Conservation (phyloP, 805 yeast genomes). For the Ogataea polymorpha region DNA sequence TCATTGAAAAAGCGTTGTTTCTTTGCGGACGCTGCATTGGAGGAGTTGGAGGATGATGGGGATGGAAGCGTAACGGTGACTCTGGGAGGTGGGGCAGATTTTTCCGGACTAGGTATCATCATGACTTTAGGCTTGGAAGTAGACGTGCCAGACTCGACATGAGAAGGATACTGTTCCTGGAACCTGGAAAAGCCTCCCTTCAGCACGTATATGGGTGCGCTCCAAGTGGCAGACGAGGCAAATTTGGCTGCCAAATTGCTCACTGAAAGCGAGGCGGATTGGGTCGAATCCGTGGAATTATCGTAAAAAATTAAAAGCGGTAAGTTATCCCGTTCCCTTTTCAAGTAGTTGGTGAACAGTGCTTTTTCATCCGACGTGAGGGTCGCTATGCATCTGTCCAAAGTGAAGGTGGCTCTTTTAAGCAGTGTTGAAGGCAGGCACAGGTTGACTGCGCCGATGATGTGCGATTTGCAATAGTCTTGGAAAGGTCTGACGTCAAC, state of each 20-base stretch:
- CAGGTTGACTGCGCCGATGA: constrained; percentile 64
- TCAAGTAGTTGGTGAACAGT: constrained; percentile 38
- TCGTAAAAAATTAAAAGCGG: constrained; percentile 56
- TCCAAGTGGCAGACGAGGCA: constrained; percentile 35
- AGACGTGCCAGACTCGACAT: constrained; percentile 27
- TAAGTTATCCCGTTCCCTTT: constrained; percentile 27
- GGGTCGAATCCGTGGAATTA: constrained; percentile 30
- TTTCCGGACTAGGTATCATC: constrained; percentile 16
- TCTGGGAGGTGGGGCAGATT: constrained; percentile 15
- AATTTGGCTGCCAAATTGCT: constrained; percentile 50
- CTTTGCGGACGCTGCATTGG: constrained; percentile 4
- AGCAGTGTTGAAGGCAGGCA: constrained; percentile 88
- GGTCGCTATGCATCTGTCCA: constrained; percentile 60
- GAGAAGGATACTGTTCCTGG: constrained; percentile 25
- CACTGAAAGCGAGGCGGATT: constrained; percentile 36
- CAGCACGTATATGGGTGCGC: constrained; percentile 41
- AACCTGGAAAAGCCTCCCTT: constrained; percentile 42
- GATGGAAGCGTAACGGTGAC: constrained; percentile 18
- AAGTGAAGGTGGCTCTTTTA: constrained; percentile 68
- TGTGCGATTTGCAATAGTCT: constrained; percentile 59
- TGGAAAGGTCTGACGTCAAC: constrained; percentile 82
- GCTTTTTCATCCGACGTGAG: constrained; percentile 51
- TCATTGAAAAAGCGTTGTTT: constrained; percentile 10
- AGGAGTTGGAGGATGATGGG: constrained; percentile 24
- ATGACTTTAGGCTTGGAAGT: constrained; percentile 17